These are phyloP conservation scores for Boletus tomentosulus DNA, from an alignment of 768 basidiomycete genomes.

Conservation along the genomic window DNA sequence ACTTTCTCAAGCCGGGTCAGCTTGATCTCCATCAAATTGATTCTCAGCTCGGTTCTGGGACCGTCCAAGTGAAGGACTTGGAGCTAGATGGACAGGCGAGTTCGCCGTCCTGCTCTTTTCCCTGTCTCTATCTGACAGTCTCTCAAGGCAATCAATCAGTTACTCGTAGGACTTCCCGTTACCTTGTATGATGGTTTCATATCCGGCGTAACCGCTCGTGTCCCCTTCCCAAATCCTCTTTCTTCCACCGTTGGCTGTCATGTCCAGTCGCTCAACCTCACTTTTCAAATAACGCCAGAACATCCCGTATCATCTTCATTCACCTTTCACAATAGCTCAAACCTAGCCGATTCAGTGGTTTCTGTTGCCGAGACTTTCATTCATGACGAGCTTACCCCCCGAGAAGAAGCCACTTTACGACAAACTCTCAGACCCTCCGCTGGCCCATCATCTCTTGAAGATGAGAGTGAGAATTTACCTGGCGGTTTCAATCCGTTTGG, in stretches of 20 bases:
- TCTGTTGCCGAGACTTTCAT: constrained; percentile 86
- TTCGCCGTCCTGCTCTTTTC: neutral
- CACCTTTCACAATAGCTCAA: constrained; percentile 24
- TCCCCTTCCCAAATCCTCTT: constrained; percentile 85
- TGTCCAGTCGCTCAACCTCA: constrained; percentile 62
- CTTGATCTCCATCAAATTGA: constrained; percentile 85
- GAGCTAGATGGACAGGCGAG: constrained; percentile 74
- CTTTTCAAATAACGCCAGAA: constrained; percentile 45
- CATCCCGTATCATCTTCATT: constrained; percentile 11
- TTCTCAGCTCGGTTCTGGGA: constrained; percentile 89
- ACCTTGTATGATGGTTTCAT: constrained; percentile 67
- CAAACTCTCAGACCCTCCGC: constrained; percentile 58
- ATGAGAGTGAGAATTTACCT: constrained; percentile 48
- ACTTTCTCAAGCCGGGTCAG: constrained; percentile 84
- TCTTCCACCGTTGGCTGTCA: constrained; percentile 70
- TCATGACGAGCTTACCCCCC: constrained; percentile 70
- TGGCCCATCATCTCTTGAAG: constrained; percentile 24
- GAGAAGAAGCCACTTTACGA: constrained; percentile 68
- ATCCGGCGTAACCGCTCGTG: constrained; percentile 67
- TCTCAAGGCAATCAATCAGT: constrained; percentile 70
- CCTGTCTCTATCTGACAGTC: constrained; percentile 13
- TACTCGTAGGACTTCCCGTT: constrained; percentile 64
- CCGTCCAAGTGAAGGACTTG: constrained; percentile 80
- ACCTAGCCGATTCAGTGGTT: constrained; percentile 74
- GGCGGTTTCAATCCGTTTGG: constrained; percentile 64